Evolutionary conservation across 169 alveolate species (phyloP).

Genomic region (Plasmodium berghei): DNA sequence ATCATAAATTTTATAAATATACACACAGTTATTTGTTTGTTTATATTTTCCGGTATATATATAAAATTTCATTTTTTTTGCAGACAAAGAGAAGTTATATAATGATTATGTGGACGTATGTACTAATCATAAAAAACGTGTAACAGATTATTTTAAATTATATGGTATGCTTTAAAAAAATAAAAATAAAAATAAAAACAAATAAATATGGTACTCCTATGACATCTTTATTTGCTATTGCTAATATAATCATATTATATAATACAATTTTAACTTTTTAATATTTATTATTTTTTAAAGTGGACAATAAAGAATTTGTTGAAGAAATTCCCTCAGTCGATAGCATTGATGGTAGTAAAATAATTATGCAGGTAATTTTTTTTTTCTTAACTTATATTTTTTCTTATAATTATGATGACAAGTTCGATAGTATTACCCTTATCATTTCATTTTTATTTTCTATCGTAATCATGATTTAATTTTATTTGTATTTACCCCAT

Average conservation of each 20-base stretch:
- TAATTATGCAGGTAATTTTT: slow-evolving; percentile 35
- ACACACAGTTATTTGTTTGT: not conserved
- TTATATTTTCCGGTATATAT: not conserved
- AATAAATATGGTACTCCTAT: not conserved
- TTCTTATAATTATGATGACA: too few relatives aligned
- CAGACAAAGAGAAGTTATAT: slow-evolving; percentile 42
- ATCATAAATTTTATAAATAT: not conserved
- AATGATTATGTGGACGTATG: slow-evolving; percentile 30
- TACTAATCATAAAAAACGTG: slow-evolving; percentile 53
- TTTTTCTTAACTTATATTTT: not conserved
- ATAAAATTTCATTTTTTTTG: not conserved
- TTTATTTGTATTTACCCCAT: not conserved
- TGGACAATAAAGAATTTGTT: slow-evolving; percentile 57
- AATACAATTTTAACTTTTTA: not conserved
- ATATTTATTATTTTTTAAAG: slow-evolving; percentile 10
- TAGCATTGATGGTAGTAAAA: slow-evolving; percentile 58
- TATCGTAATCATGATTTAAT: not conserved
- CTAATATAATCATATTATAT: not conserved
- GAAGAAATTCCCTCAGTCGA: slow-evolving; percentile 74
- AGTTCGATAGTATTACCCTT: not conserved
- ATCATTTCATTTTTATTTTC: not conserved
- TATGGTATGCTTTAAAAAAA: slow-evolving; percentile 38
- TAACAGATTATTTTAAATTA: slow-evolving; percentile 52
- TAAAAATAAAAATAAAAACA: not conserved
- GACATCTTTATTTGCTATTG: too few relatives aligned